phyloP scores from a whole-genome alignment of 2,329 filamentous ascomycete species.

The Talaromyces sp. region DNA sequence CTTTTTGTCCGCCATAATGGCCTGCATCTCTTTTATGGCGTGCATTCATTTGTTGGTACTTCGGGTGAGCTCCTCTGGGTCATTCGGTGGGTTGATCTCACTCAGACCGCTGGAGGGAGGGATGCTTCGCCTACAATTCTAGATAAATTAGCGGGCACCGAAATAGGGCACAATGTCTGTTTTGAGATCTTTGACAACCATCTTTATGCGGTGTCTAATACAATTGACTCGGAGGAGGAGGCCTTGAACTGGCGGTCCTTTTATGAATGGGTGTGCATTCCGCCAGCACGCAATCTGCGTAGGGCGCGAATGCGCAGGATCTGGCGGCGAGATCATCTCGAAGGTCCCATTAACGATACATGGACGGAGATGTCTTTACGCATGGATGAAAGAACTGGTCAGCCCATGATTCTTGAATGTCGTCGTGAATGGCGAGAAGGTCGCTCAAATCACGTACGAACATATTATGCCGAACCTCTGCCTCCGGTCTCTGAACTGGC shows the following conservation, averaged over 20 bases:
- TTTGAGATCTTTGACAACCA: slow-evolving; percentile 64
- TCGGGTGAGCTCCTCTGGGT: slow-evolving; percentile 60
- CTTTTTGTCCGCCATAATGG: slow-evolving; percentile 64
- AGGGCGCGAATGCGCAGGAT: slow-evolving; percentile 48
- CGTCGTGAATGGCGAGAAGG: slow-evolving; percentile 62
- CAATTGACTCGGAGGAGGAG: slow-evolving; percentile 56
- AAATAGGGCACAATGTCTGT: slow-evolving; percentile 62
- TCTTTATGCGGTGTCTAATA: slow-evolving; percentile 67
- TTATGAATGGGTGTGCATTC: slow-evolving; percentile 63
- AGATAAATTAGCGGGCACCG: slow-evolving; percentile 56
- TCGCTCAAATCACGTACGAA: slow-evolving; percentile 56
- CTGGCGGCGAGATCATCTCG: slow-evolving; percentile 62
- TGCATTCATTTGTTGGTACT: slow-evolving; percentile 50
- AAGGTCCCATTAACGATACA: slow-evolving; percentile 68
- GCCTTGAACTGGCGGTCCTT: slow-evolving; percentile 63
- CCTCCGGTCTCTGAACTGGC: slow-evolving; percentile 23
- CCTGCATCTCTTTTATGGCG: slow-evolving; percentile 61
- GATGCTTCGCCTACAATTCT: slow-evolving; percentile 46
- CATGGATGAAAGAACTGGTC: slow-evolving; percentile 54
- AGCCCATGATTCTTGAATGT: slow-evolving; percentile 60
- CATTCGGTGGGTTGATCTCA: slow-evolving; percentile 51
- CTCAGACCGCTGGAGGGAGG: slow-evolving; percentile 36
- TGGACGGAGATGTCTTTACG: slow-evolving; percentile 65
- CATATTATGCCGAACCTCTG: slow-evolving; percentile 55
- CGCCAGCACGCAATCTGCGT: slow-evolving; percentile 43